Conservation (phyloP, 2,329 filamentous ascomycete genomes). For the Fusarium sp. region DNA sequence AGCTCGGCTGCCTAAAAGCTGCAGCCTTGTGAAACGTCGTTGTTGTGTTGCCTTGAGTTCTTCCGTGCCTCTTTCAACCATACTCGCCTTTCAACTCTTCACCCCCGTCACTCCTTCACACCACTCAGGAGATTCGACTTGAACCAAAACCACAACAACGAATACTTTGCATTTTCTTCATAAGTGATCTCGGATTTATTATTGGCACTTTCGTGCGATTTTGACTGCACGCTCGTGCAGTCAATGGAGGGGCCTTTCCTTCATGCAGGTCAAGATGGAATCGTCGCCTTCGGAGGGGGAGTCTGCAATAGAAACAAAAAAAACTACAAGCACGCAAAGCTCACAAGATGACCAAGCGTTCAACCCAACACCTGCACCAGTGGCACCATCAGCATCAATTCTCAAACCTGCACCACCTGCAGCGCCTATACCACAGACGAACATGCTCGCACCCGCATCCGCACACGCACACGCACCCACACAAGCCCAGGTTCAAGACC, state of each 20-base stretch:
- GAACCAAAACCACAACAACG: background rate
- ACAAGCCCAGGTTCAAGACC: background rate
- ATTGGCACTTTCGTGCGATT: no score
- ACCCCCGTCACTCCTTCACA: background rate
- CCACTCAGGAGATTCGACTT: fast-evolving
- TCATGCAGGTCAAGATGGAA: no score
- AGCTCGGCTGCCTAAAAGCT: background rate
- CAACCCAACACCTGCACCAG: background rate
- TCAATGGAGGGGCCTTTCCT: no score
- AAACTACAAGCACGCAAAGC: background rate
- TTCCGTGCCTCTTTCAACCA: background rate
- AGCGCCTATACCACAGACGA: background rate
- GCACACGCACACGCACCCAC: no score
- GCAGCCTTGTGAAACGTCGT: no score
- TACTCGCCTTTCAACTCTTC: background rate
- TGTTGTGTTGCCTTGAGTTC: no score
- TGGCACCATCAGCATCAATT: background rate
- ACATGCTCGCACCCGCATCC: background rate
- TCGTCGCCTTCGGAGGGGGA: no score
- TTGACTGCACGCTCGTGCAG: no score
- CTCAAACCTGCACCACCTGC: background rate
- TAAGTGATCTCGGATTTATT: no score
- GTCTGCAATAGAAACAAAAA: background rate
- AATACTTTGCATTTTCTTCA: no score
- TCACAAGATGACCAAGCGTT: background rate